Evolutionary conservation across 257 asterid genomes (phyloP).

Genomic region (Plectranthus barbatus): DNA sequence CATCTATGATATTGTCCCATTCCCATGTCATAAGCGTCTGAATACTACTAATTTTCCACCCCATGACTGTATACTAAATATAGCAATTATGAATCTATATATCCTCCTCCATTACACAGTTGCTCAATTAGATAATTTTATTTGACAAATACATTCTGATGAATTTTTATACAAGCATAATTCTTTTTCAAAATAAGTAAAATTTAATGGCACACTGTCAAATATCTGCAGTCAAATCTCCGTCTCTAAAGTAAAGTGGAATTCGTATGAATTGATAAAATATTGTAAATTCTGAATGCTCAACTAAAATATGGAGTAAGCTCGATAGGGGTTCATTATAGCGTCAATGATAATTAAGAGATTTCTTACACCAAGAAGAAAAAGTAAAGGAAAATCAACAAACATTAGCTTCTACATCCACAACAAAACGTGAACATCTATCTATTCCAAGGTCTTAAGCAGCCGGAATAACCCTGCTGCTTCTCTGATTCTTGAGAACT

Average conservation of each 20-base stretch:
- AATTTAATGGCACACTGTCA: too few species aligned
- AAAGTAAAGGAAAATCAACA: background rate
- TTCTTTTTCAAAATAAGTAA: too few species aligned
- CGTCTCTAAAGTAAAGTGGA: background rate
- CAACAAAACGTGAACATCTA: background rate
- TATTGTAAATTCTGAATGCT: background rate
- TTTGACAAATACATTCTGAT: too few species aligned
- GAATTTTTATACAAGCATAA: too few species aligned
- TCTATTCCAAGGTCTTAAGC: slow-evolving; percentile 72
- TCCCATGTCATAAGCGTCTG: too few species aligned
- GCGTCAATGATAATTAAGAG: background rate
- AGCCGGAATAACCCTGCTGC: slow-evolving; percentile 90
- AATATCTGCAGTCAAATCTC: too few species aligned
- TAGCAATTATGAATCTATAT: too few species aligned
- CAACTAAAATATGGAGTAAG: background rate
- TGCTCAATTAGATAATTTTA: too few species aligned
- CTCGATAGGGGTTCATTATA: background rate
- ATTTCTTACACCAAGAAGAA: background rate
- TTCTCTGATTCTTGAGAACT: slow-evolving; percentile 92
- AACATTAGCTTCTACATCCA: background rate
- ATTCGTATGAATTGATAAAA: background rate
- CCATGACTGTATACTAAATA: too few species aligned
- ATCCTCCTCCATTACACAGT: too few species aligned
- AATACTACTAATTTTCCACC: too few species aligned
- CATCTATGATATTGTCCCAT: too few species aligned